Percentiles rank a stretch among this genome's conserved stretches.
Conservation (phyloP, 108 stramenopile species). For the Cyclostephanos tholiformis region DNA sequence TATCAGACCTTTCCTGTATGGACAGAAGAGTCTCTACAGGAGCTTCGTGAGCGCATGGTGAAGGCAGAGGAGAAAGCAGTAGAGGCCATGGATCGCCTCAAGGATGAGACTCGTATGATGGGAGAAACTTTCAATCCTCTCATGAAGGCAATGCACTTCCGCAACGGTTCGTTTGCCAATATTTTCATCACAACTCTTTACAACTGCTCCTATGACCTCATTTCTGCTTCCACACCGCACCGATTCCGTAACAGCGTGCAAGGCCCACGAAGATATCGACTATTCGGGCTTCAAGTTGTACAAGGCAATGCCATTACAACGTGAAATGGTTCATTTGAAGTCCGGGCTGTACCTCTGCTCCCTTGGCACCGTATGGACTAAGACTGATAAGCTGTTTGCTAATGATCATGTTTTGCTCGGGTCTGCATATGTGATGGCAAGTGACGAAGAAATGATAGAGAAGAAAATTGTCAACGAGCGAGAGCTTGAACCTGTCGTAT, state of each 20-base stretch:
- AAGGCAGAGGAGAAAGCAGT: conserved; percentile 43
- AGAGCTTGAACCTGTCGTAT: conserved; percentile 27
- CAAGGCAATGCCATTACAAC: conserved; percentile 38
- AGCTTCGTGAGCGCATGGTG: conserved; percentile 45
- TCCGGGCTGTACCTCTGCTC: conserved; percentile 35
- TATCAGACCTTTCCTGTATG: conserved; percentile 56
- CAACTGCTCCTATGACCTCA: neutral
- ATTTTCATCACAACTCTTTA: neutral
- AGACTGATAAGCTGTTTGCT: conserved; percentile 43
- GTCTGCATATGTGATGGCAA: conserved; percentile 17
- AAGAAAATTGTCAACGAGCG: conserved; percentile 26
- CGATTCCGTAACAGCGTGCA: conserved; percentile 23
- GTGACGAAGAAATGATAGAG: conserved; percentile 24
- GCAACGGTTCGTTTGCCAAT: conserved; percentile 35
- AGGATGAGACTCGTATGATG: conserved; percentile 58
- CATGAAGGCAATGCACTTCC: conserved; percentile 68
- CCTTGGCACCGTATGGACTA: conserved; percentile 54
- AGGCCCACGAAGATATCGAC: conserved; percentile 46
- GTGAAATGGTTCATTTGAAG: conserved; percentile 30
- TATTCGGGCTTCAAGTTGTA: conserved; percentile 39
- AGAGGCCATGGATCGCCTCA: conserved; percentile 45
- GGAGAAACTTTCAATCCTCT: conserved; percentile 57
- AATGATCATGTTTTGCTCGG: conserved; percentile 47
- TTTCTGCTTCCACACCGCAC: neutral
- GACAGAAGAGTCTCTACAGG: conserved; percentile 51